These are phyloP conservation scores for Heterobasidion parviporum DNA, from an alignment of 1,284 basidiomycete genomes.

Conservation along the genomic window DNA sequence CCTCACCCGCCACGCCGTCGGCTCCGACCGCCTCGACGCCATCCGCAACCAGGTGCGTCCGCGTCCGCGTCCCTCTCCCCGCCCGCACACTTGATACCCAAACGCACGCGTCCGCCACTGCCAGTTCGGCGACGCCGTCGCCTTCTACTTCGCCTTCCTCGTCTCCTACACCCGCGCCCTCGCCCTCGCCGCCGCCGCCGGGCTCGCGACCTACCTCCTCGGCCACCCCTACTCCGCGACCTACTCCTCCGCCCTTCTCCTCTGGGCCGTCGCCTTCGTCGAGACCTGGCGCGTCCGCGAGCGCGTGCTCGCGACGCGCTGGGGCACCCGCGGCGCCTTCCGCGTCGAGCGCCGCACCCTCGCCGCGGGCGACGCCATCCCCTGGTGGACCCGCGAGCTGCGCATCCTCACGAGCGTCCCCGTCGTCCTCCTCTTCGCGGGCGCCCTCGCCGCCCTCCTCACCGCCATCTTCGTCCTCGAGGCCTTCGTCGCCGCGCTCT, in stretches of 20 bases:
- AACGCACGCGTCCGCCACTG: background rate
- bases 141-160: conserved; percentile 90
- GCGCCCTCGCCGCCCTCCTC: conserved; percentile 59
- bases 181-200: conserved; percentile 57
- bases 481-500: conserved; percentile 79
- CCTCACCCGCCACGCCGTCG: conserved; percentile 56
- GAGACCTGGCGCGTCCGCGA: conserved; percentile 87
- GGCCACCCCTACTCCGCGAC: conserved; percentile 64
- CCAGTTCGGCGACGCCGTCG: conserved; percentile 81
- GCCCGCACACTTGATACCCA: no score
- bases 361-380: conserved; percentile 45
- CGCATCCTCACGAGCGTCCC: conserved; percentile 73
- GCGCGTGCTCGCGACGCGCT: conserved; percentile 69
- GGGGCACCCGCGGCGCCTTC: conserved; percentile 72
- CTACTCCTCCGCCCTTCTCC: conserved; percentile 69
- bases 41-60: conserved; percentile 51
- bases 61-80: background rate
- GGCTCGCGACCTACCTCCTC: conserved; percentile 55
- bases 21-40: conserved; percentile 48
- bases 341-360: conserved; percentile 72
- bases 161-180: conserved; percentile 76
- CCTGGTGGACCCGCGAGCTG: conserved; percentile 74
- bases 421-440: conserved; percentile 71
- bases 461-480: conserved; percentile 83
- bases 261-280: conserved; percentile 83